Conservation (phyloP, 2,329 filamentous ascomycete species). For the Cladosporium velox region DNA sequence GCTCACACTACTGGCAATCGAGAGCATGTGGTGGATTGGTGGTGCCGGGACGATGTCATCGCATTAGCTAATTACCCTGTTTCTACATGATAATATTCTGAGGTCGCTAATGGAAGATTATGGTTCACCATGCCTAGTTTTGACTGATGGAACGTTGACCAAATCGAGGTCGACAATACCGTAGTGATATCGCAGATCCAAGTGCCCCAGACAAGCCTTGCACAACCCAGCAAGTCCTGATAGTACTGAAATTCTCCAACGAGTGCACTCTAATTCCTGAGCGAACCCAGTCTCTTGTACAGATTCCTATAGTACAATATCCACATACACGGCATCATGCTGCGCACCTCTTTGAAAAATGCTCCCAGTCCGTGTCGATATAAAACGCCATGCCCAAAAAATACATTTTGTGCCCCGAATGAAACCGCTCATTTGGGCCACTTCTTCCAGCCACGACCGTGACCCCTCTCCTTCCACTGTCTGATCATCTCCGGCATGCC, state of each 20-base stretch:
- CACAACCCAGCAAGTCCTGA: not conserved
- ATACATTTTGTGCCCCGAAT: not conserved
- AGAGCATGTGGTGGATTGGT: not conserved
- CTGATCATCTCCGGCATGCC: conserved; percentile 91
- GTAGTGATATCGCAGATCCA: not conserved
- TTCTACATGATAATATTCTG: not conserved
- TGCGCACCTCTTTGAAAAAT: conserved; percentile 9
- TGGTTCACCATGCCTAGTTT: not conserved
- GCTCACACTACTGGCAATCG: not conserved
- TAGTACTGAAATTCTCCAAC: not conserved
- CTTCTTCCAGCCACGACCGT: conserved; percentile 74
- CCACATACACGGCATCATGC: conserved; percentile 8
- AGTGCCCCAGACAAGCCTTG: not conserved
- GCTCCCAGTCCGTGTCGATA: conserved; percentile 3
- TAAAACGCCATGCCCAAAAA: conserved; percentile 17
- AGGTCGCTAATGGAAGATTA: not conserved
- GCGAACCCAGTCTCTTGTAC: conserved; percentile 6
- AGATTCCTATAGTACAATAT: conserved; percentile 18
- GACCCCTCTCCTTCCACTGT: conserved; percentile 89
- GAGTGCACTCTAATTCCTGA: not conserved
- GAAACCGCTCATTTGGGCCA: conserved; percentile 59
- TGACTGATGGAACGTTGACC: not conserved
- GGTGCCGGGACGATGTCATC: not conserved
- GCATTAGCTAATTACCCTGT: not conserved
- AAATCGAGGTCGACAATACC: not conserved